Percentiles rank a stretch among this genome's conserved stretches.
Evolutionary conservation across 2,329 filamentous ascomycete genomes (phyloP).

Genomic region (Tricladium varicosporioides): DNA sequence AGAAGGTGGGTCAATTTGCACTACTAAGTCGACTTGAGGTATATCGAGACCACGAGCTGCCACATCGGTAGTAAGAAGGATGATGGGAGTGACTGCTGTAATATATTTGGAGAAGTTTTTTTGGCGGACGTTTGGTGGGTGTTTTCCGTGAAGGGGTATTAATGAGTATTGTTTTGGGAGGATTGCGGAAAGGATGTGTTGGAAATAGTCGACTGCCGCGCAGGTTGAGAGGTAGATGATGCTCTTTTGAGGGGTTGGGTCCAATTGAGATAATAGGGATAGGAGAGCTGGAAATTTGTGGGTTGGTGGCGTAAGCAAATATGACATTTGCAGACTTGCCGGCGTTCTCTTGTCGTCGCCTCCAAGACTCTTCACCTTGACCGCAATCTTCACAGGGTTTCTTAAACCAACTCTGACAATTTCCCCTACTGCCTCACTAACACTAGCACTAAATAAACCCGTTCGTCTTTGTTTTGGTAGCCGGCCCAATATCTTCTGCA

Average conservation of each 20-base stretch:
- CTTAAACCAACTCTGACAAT: slow-evolving; percentile 88
- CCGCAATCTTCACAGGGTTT: slow-evolving; percentile 92
- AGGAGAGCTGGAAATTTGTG: slow-evolving; percentile 77
- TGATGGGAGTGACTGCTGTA: slow-evolving; percentile 68
- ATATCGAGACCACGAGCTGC: slow-evolving; percentile 90
- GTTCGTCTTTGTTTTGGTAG: slow-evolving; percentile 92
- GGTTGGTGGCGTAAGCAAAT: slow-evolving; percentile 70
- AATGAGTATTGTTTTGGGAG: slow-evolving; percentile 67
- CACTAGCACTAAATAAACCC: slow-evolving; percentile 89
- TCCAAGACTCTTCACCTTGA: slow-evolving; percentile 78
- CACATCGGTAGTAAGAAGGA: slow-evolving; percentile 90
- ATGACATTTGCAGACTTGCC: slow-evolving; percentile 88
- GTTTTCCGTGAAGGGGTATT: slow-evolving; percentile 87
- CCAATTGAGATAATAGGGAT: slow-evolving; percentile 65
- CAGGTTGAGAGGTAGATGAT: slow-evolving; percentile 95
- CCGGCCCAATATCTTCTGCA: slow-evolving; percentile 79
- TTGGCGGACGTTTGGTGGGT: slow-evolving; percentile 80
- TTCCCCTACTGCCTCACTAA: slow-evolving; percentile 93
- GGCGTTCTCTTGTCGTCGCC: slow-evolving; percentile 87
- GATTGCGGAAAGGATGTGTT: slow-evolving; percentile 71
- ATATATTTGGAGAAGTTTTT: slow-evolving; percentile 85
- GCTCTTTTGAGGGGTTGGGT: slow-evolving; percentile 75
- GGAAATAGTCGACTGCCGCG: slow-evolving; percentile 92
- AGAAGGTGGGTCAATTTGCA: slow-evolving; percentile 81
- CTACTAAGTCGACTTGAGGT: slow-evolving; percentile 84